A percentile compares a stretch with the other conserved stretches of the same genome.
Conservation (phyloP, 352 stramenopile species). For the Pythium oligandrum region DNA sequence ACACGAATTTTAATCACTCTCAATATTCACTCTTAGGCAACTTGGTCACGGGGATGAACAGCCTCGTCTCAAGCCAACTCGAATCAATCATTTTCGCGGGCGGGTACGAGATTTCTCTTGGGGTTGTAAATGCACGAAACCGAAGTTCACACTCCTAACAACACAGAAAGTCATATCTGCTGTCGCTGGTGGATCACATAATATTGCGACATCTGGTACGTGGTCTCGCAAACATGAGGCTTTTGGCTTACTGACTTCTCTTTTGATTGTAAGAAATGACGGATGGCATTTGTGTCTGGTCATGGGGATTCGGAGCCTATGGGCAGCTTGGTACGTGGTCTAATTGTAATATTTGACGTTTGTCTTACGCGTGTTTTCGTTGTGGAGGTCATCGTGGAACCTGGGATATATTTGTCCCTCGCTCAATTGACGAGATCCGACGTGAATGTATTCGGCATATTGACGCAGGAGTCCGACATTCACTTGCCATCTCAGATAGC, state of each 20-base stretch:
- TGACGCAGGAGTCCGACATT: conserved; percentile 66
- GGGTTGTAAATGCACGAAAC: no score
- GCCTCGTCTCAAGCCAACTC: conserved; percentile 49
- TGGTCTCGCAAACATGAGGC: no score
- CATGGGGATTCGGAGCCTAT: conserved; percentile 57
- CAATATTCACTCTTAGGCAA: conserved; percentile 23
- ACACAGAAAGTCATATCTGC: conserved; percentile 68
- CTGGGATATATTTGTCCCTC: conserved; percentile 55
- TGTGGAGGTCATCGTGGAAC: conserved; percentile 59
- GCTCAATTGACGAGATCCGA: conserved; percentile 63
- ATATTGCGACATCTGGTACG: conserved; percentile 58
- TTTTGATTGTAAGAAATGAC: conserved; percentile 33
- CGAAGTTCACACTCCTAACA: background rate
- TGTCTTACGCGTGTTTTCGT: background rate
- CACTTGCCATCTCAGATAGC: conserved; percentile 56
- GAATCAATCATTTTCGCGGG: conserved; percentile 66
- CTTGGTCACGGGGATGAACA: conserved; percentile 62
- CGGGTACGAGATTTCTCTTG: conserved; percentile 22
- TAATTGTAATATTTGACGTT: background rate
- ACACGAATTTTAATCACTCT: background rate
- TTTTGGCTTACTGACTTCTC: no score
- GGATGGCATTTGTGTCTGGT: conserved; percentile 60
- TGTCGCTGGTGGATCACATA: conserved; percentile 51
- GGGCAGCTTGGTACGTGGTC: conserved; percentile 52
- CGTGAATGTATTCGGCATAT: conserved; percentile 49